Evolutionary conservation across 805 yeast genomes (phyloP), one percentile per base, ranked within the genome.

Genomic region (Kurtzmaniella cleridarum): DNA sequence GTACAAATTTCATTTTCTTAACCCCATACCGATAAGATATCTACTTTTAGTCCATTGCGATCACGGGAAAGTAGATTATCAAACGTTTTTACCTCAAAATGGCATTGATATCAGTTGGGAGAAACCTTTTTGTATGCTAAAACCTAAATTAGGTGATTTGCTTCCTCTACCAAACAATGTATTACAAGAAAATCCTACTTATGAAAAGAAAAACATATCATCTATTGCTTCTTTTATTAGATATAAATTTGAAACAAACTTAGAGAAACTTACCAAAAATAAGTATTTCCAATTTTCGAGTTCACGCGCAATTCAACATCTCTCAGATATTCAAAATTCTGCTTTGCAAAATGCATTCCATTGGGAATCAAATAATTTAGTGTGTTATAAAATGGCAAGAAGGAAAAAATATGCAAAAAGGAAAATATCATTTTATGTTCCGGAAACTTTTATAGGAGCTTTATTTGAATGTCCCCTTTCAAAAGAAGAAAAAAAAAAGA

Each of bases 401-500:
- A 64, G 80, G 31, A 69, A 71, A 45, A 69, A 73, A 45, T 80
- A 74, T 48, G 75, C 76, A 0, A 54, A 53, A 10, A 60, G 78
- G 36, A 56, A 67, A 23, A 36, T 69, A 9, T 66, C 73, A 1
- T 50, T 78, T 5, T 79, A 67, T 49, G 59, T 75, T 12, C 86
- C 88, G 0, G 62, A 69, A 14, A 70, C 78, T 0, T 75, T 76
- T 59, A 75, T 84, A 2, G 91, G 90, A 5, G 88, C 79, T 0
- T 47, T 83, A 2, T 84, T 71, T 54, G 68, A 69, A 39, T 78
- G 84, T 48, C 58, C 68, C 10, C 41, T 72, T 1, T 49, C 68
- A 2, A 41, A 50, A 14, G 57, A 50, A 1, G 46, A 45, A 4
- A 67, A 62, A 40, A 33, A 27, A 15, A 32, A 42, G 36, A 23